Evolutionary conservation across 106 monocot genomes (phyloP), one percentile per base, ranked within the genome.

Genomic region (Dendrobium catenatum): DNA sequence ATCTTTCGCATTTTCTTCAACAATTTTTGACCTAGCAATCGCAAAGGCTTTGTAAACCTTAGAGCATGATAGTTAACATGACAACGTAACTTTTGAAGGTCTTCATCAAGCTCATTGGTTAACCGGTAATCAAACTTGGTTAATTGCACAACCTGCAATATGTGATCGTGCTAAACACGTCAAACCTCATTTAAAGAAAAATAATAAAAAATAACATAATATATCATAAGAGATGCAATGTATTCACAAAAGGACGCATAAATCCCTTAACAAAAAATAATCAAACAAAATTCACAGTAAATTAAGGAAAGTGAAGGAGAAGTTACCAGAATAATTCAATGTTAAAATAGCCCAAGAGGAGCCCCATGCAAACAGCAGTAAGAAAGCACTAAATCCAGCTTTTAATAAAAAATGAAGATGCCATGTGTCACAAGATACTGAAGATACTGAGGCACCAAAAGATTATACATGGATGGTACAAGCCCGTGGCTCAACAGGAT

Each of bases 61-160:
- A 95, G 79, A 46, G 89, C 91, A 88, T 95, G 90, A 88, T 89
- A 95, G 81, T 95, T 95, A 6, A 91, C 91, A 55, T 82, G 89
- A 72, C 95, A 95, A 2, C 95, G 90, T 68, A 95, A 81, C 79
- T 95, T 95, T 79, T 95, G 95, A 72, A 91, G 83, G n/a, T 93
- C 91, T 13, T 93, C 91, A 77, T 93, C 95, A 85, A 95, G 89
- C 10, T 22, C 84, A 73, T 84, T 93, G 20, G 90, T 76, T 75
- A 95, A 90, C 76, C 95, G 84, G 82, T 93, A 95, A 84, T 95
- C 95, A 77, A 95, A 93, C 75, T 95, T 95, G 19, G 93, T 95
- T 88, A 95, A 84, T 82, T 95, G 95, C 61, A 95, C 82, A 80
- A 80, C 95, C 95, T 95, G 93, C 78, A 85, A 72, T 27, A 17